Base-by-base conservation (phyloP, 768 basidiomycete species). In the Amanita subjunquillea region DNA sequence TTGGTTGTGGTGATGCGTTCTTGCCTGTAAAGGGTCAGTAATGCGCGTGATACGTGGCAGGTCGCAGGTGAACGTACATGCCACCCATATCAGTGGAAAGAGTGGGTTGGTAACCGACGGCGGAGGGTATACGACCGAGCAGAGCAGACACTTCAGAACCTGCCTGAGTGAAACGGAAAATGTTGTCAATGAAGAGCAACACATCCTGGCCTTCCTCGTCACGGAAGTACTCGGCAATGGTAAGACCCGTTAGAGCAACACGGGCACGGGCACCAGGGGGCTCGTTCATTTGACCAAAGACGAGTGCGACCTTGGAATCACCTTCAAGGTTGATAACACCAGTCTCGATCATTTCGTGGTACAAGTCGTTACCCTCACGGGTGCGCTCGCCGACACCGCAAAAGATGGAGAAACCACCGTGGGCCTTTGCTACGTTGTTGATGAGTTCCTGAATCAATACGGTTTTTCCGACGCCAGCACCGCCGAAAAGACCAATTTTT, bases 241-340 rank as follows among this genome's bases (percentile, higher is more conserved):
- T 99, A 55, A 99, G 77, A 72, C 96, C 96, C 62, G 96, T 98
- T 63, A 99, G 84, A 59, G 96, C 96, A 64, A 99, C 96, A 88
- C 96, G 96, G 65, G 96, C 96, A 83, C 96, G 94, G 61, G 96
- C 96, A 83, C 96, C 96, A 63, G 96, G 96, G 69, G 96, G 96
- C 79, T 99, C 96, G 77, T 99, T 99, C 96, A 99, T 99, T 76
- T 99, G 96, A 79, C 96, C 96, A 78, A 99, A 99, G 62, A 99
- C 96, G 58, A 99, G 85, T 64, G 96, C 95, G 73, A 97, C 96
- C 83, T 99, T 99, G 70, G 96, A 99, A 72, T 98, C 94, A 72
- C 95, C 96, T 68, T 97, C 82, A 66, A 98, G 85, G 75, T 98
- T 95, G 82, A 99, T 99, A 82, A 99, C 96, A 84, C 96, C 96